Base-by-base conservation (phyloP, 2,329 filamentous ascomycete species). In the Fusarium agapanthi region DNA sequence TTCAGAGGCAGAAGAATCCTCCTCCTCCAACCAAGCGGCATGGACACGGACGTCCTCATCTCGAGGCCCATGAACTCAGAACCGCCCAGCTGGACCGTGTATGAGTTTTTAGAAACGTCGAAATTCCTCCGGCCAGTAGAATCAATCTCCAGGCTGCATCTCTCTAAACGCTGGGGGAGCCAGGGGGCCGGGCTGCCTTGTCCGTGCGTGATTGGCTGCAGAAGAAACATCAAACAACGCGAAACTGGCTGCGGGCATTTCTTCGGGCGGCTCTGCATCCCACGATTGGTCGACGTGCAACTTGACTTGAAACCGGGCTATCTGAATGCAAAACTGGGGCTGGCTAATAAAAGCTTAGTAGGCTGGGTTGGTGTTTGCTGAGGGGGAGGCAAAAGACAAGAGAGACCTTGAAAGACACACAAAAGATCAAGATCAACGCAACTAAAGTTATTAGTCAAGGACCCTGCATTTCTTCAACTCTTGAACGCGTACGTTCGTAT, bases 311-410 rank as follows among this genome's bases (percentile, higher is more conserved):
- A 74, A 74, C 72, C 59, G 51, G 53, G 44, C 70, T 65, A 65
- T 72, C 57, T 73, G 65, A 67, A 67, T 62, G 54, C 66, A 72
- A 71, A 71, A 72, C 65, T 64, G 66, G 58, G 66, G 66, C 57
- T 43, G 26, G 41, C 37, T 34, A 34, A 34, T 34, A 34, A 34
- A 34, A 34, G 32, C 32, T 34, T 32, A 32, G 5, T 32, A 32
- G 32, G 5, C 32, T 14, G 32, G 13, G 20, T 22, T 28, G n/a
- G 40, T 37, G 35, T 22, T 20, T 35, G 50, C 35, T 48, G 60
- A 65, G 56, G 64, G 50, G 43, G 58, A 68, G 66, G 56, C 64
- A 53, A 59, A 55, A 34, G 32, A 34, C 32, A 53, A 65, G n/a
- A n/a, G n/a, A n/a, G n/a, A n/a, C n/a, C n/a, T n/a, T n/a, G n/a